Base-by-base conservation (phyloP, 2,329 filamentous ascomycete species). In the Fusarium sp. region DNA sequence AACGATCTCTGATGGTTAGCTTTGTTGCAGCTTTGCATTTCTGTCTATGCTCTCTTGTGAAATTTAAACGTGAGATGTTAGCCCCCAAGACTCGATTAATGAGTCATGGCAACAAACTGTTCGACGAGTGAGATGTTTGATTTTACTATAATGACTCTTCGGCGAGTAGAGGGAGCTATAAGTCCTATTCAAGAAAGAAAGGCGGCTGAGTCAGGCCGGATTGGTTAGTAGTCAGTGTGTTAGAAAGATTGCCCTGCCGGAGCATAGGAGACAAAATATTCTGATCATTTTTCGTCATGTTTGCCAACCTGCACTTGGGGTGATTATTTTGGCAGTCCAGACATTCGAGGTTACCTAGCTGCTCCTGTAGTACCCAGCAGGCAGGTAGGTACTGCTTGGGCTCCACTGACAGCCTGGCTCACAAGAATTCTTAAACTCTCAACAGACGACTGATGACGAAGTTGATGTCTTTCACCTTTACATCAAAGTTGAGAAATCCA, bases 121-220 rank as follows among this genome's bases (percentile, higher is more conserved):
- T n/a, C 16, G 21, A 21, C 12, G 30, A 30, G 46, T 30, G 46
- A 14, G 5, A 48, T 16, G 46, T 16, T 20, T n/a, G 6, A 4
- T 21, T 41, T 41, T 23, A 23, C 21, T 23, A 20, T 7, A 32
- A 28, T 50, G 42, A 40, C 45, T 25, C 23, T 42, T 37, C 25
- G 18, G 21, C 5, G 13, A 42, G 12, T 37, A 37, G 34, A 20
- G 21, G 30, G 48, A 34, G 23, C 27, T 18, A 23, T 27, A 5
- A 51, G 12, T 51, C 23, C 40, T 28, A 13, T 37, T n/a, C 34
- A 51, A 41, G 32, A 41, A 20, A 27, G 32, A 34, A 45, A 45
- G 41, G 72, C 72, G 41, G 72, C 72, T 74, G 72, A 74, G 72
- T 74, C 72, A 74, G 59, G 66, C 72, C 72, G 72, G 64, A 47